A percentile compares a stretch with the other conserved stretches of the same genome.
Conservation (phyloP, 169 alveolate genomes). For the Plasmodium vinckei region DNA sequence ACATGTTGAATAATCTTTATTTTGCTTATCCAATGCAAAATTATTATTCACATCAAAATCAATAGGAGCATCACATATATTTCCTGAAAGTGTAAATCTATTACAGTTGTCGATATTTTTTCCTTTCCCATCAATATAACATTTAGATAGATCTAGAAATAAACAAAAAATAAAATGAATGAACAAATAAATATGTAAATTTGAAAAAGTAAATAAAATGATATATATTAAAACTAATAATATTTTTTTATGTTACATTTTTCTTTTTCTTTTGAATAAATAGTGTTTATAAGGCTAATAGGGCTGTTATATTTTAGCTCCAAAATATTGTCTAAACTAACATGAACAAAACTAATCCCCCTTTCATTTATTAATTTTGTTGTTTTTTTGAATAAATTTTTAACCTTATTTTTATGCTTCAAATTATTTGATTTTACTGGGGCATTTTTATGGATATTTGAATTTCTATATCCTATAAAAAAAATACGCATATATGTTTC, state of each 20-base stretch:
- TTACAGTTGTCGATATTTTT: constrained; percentile 21
- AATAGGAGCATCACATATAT: constrained; percentile 58
- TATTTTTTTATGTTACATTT: constrained; percentile 31
- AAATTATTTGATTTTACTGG: constrained; percentile 14
- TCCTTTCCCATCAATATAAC: constrained; percentile 27
- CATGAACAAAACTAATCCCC: constrained; percentile 51
- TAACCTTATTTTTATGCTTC: constrained; percentile 13
- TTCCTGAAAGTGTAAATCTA: constrained; percentile 45
- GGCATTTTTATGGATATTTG: constrained; percentile 1
- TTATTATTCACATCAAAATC: constrained; percentile 38
- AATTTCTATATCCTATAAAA: constrained; percentile 13
- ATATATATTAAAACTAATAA: neutral
- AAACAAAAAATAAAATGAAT: neutral
- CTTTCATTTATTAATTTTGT: constrained; percentile 24
- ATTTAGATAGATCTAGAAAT: constrained; percentile 44
- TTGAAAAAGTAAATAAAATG: neutral
- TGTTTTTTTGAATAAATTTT: constrained; percentile 22
- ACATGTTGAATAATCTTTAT: constrained; percentile 22
- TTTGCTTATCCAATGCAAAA: constrained; percentile 11
- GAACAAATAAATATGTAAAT: neutral
- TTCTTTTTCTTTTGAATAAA: constrained; percentile 40
- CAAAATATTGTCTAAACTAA: constrained; percentile 26
- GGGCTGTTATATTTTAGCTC: constrained; percentile 39
- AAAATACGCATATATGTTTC: neutral
- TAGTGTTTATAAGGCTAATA: constrained; percentile 26